Conservation (phyloP, 768 basidiomycete species). For the Rhizopogon rudus region DNA sequence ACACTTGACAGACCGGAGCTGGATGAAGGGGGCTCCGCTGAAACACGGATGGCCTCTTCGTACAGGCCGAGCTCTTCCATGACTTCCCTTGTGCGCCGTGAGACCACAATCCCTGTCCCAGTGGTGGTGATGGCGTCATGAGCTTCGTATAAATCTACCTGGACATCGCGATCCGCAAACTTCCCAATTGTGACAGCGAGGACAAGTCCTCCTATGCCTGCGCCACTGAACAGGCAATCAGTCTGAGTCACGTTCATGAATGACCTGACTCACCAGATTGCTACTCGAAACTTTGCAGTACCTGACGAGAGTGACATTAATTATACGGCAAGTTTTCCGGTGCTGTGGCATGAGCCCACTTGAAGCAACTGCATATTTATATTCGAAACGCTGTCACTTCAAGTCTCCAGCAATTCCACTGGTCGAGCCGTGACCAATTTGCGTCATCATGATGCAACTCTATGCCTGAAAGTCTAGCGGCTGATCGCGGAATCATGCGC, state of each 20-base stretch:
- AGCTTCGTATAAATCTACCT: slow-evolving; percentile 40
- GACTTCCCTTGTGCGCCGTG: slow-evolving; percentile 40
- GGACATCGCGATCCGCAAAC: slow-evolving; percentile 21
- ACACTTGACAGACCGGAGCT: background rate
- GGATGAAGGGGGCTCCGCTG: slow-evolving; percentile 10
- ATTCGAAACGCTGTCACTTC: too few species aligned
- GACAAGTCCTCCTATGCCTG: slow-evolving; percentile 33
- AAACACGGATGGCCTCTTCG: slow-evolving; percentile 10
- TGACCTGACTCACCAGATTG: background rate
- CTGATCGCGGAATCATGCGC: too few species aligned
- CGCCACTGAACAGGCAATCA: background rate
- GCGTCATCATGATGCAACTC: too few species aligned
- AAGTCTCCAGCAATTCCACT: too few species aligned
- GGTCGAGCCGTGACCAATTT: too few species aligned
- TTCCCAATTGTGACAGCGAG: slow-evolving; percentile 30
- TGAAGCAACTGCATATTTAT: too few species aligned
- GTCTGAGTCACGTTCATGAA: background rate
- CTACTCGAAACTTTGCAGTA: slow-evolving; percentile 4
- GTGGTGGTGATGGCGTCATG: slow-evolving; percentile 29
- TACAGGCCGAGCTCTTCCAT: slow-evolving; percentile 35
- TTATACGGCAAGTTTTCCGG: background rate
- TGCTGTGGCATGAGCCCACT: too few species aligned
- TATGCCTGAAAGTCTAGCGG: too few species aligned
- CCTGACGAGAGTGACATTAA: background rate
- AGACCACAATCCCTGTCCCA: slow-evolving; percentile 39